Base-by-base conservation (phyloP, 305 asterid genomes). In the Nicotiana rustica region DNA sequence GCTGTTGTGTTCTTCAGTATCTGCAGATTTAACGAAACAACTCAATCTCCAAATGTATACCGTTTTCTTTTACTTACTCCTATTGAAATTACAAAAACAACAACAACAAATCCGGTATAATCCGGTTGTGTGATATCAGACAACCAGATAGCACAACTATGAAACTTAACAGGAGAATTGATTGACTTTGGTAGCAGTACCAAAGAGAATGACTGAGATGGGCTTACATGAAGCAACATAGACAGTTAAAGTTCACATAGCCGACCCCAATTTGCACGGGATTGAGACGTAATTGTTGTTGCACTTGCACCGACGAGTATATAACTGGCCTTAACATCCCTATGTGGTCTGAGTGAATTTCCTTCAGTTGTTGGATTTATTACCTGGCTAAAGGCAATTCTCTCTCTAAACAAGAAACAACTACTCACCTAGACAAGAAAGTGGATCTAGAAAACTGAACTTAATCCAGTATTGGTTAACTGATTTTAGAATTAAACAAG, bases 1-100 rank as follows among this genome's bases (percentile, higher is more conserved):
- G 87, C 89, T 10, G 92, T 87, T 49, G 92, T 89, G 84, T 89
- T 89, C 89, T 89, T 89, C 90, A 89, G 44, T 85, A 89, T 89
- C 92, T 89, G 90, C 69, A 86, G 44, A 83, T 60, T 33, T 12
- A 38, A 68, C 41, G 25, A 17, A 44, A 60, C 1, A 66, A 41
- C 64, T 73, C 73, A 55, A 55, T 4, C 10, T 9, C 29, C 65
- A 55, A 55, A 65, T 15, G 12, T 3, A 17, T 10, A 68, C 44
- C 67, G 9, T 35, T 55, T 21, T 29, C 52, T 79, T 64, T 12
- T 9, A 19, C 31, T 31, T 41, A 1, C 2, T 77, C 19, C 4
- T 49, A 35, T 17, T 15, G 47, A 67, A 15, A 56, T 9, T 44
- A 29, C 29, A 25, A 25, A 25, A 25, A 25, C 29, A 25, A 25